Base-by-base conservation (phyloP, 2,329 filamentous ascomycete species). In the Claviceps pazoutovae region DNA sequence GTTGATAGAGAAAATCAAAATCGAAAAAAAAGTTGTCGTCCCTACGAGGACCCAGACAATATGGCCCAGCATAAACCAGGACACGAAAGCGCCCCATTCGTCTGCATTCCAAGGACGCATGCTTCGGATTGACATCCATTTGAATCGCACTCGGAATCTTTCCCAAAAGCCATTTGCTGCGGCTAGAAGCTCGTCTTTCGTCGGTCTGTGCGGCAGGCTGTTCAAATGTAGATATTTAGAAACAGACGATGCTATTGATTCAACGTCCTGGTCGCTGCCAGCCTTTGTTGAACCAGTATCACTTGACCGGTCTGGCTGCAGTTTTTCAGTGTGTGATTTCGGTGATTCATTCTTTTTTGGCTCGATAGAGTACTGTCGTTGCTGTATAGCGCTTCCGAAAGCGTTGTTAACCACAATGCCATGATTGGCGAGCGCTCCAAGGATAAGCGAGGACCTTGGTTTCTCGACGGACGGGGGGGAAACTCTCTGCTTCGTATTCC, bases 61-160 rank as follows among this genome's bases (percentile, higher is more conserved):
- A 67, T 98, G 93, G 0, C 91, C 93, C 51, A 96, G 76, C 56
- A 97, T 78, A 56, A 98, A 85, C 91, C 91, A 97, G 2, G 93
- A 97, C 50, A 76, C 81, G 56, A 98, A 91, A 4, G 93, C 93
- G 46, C 89, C 87, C 74, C 95, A 96, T 70, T 98, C 93, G 66
- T 98, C 93, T 21, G 84, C 79, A 66, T 95, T 98, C 80, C 93
- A 98, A 0, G 93, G 93, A 39, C 93, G 79, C 66, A 86, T 87
- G 64, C 90, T 95, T 63, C 90, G 78, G 60, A 98, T 98, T 2
- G 93, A 94, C 61, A 93, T 84, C 93, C 93, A 98, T 68, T 98
- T 98, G 72, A 97, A 94, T 42, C 89, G 84, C 23, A 97, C 86
- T 62, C 85, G 88, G 45, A 96, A 68, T 48, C 93, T 80, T 56